phyloP scores from a whole-genome alignment of 2,329 filamentous ascomycete species.

The Alternaria panax region DNA sequence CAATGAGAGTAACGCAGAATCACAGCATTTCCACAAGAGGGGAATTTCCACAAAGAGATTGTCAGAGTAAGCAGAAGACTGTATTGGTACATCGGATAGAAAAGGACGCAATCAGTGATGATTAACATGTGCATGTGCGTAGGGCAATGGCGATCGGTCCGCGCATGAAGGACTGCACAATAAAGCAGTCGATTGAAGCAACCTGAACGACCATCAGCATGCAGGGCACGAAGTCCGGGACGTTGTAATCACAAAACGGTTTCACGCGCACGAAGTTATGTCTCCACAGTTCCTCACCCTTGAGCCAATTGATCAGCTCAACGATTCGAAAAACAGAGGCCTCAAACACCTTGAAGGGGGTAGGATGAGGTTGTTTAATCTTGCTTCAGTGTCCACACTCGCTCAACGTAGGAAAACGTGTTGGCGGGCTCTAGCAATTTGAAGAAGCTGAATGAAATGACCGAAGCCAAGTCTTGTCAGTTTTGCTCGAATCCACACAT shows the following conservation, averaged over 20 bases:
- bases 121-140: neutral
- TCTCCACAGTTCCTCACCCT: conserved; percentile 35
- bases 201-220: too few species aligned
- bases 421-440: conserved; percentile 53
- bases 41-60: too few species aligned
- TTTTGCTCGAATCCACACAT: neutral
- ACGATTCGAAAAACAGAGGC: conserved; percentile 36
- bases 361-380: conserved; percentile 35
- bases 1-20: neutral
- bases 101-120: too few species aligned
- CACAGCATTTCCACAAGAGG: neutral
- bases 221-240: too few species aligned
- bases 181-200: neutral
- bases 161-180: neutral
- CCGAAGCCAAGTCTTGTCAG: neutral
- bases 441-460: conserved; percentile 41
- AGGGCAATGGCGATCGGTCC: accelerated
- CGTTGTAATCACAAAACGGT: neutral
- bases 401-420: conserved; percentile 47
- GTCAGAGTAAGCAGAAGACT: too few species aligned
- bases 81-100: too few species aligned
- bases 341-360: conserved; percentile 39
- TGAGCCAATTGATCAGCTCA: conserved; percentile 34
- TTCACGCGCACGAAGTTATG: conserved; percentile 24
- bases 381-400: conserved; percentile 56